phyloP scores from a whole-genome alignment of 192 early-diverging fungal genomes.

The Dimargaris verticillata region DNA sequence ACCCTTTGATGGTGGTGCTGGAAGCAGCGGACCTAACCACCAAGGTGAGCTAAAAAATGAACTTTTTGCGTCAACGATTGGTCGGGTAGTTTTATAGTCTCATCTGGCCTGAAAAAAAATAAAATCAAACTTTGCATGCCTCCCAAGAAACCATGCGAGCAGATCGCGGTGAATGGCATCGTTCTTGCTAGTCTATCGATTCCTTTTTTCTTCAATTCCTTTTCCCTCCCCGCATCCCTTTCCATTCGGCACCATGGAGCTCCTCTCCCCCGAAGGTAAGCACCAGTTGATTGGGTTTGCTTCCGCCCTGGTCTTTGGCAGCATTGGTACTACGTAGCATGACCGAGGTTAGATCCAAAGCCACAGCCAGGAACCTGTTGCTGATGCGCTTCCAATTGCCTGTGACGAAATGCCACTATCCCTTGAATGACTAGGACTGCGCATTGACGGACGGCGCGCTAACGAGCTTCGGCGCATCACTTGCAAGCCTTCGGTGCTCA shows the following conservation, averaged over 20 bases:
- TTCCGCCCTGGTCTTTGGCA: not conserved
- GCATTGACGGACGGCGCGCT: slow-evolving; percentile 79
- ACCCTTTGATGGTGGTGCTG: too few species aligned
- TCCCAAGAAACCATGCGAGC: too few species aligned
- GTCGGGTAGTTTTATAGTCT: too few species aligned
- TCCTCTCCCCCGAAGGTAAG: slow-evolving; percentile 11
- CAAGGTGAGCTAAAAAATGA: too few species aligned
- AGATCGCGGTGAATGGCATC: too few species aligned
- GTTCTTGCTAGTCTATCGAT: not conserved
- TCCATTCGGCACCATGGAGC: not conserved
- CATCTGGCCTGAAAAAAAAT: not conserved
- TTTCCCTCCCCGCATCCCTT: not conserved
- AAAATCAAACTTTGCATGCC: not conserved
- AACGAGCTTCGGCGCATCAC: slow-evolving; percentile 74
- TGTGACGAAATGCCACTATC: not conserved
- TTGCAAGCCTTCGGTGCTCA: slow-evolving; percentile 58
- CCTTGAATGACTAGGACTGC: slow-evolving; percentile 43
- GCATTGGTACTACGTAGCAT: not conserved
- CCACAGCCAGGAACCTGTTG: not conserved
- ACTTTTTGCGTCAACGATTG: too few species aligned
- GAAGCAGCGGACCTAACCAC: too few species aligned
- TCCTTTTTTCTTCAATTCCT: not conserved
- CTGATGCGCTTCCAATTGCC: not conserved
- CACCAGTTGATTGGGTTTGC: too few species aligned
- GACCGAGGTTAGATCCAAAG: not conserved